These are phyloP conservation scores for Haplosporangium sp. DNA, from an alignment of 371 early-diverging fungal species.

Conservation along the genomic window DNA sequence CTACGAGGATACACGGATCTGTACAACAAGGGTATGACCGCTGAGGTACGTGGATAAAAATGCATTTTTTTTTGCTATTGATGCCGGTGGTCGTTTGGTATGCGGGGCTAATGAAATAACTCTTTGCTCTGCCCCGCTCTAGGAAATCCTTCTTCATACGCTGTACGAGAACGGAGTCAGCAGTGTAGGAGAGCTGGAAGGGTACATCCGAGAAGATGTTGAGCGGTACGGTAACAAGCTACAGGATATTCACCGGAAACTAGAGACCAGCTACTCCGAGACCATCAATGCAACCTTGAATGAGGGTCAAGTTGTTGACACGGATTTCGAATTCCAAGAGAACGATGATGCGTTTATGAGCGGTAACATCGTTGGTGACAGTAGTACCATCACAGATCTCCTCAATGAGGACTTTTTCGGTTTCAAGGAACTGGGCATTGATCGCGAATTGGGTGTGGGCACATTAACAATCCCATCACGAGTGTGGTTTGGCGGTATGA, in stretches of 20 bases:
- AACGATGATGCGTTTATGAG: conserved; percentile 70
- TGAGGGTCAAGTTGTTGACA: conserved; percentile 56
- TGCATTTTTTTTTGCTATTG: neutral
- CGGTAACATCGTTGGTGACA: conserved; percentile 47
- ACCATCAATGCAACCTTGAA: conserved; percentile 36
- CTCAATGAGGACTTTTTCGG: conserved; percentile 93
- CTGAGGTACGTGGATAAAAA: conserved; percentile 66
- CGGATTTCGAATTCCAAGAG: conserved; percentile 63
- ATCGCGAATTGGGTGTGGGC: conserved; percentile 65
- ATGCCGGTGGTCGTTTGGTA: too few species aligned
- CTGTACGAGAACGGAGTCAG: conserved; percentile 85
- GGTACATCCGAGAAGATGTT: conserved; percentile 83
- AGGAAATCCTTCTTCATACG: conserved; percentile 88
- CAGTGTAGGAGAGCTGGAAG: conserved; percentile 73
- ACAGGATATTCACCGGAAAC: conserved; percentile 76
- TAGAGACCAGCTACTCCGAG: conserved; percentile 76
- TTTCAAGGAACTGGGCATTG: conserved; percentile 86
- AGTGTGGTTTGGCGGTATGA: conserved; percentile 72
- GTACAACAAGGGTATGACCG: conserved; percentile 75
- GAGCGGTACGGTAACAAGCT: conserved; percentile 76
- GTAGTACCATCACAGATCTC: conserved; percentile 65
- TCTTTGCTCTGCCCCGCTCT: neutral
- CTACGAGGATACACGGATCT: conserved; percentile 83
- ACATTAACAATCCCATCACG: conserved; percentile 66
- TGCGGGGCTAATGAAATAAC: neutral